Percentiles rank a stretch among this genome's conserved stretches.
Conservation (phyloP, 768 basidiomycete species). For the Paxillus rubicundulus region DNA sequence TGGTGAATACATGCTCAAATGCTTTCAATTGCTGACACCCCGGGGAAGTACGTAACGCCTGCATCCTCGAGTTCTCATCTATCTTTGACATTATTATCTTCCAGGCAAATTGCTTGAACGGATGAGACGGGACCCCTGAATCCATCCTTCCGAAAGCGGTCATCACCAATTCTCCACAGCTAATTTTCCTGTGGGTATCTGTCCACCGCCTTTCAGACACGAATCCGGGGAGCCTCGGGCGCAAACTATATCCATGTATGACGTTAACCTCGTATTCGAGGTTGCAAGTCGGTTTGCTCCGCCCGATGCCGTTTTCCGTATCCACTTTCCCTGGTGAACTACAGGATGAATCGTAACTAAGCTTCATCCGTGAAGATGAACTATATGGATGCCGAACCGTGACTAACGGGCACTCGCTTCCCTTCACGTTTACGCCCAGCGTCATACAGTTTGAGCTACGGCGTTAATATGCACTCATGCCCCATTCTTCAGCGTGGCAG, state of each 20-base stretch:
- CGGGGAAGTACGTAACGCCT: not conserved
- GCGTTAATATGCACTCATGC: not conserved
- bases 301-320: slow-evolving; percentile 16
- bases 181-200: not conserved
- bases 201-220: slow-evolving; percentile 11
- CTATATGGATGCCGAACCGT: not conserved
- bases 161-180: slow-evolving; percentile 12
- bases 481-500: not conserved
- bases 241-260: slow-evolving; percentile 13
- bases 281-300: slow-evolving; percentile 19
- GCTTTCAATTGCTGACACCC: not conserved
- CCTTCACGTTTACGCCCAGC: not conserved
- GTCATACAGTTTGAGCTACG: not conserved
- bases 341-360: not conserved
- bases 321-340: not conserved
- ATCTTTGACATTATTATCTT: slow-evolving; percentile 1
- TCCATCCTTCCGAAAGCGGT: not conserved
- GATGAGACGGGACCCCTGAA: not conserved
- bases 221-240: slow-evolving; percentile 12
- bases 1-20: not conserved
- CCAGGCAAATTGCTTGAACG: not conserved
- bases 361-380: not conserved
- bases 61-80: not conserved
- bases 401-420: not conserved
- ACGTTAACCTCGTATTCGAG: slow-evolving; percentile 1